phyloP scores from a whole-genome alignment of 129 eudicot species.

The Lonicera japonica region DNA sequence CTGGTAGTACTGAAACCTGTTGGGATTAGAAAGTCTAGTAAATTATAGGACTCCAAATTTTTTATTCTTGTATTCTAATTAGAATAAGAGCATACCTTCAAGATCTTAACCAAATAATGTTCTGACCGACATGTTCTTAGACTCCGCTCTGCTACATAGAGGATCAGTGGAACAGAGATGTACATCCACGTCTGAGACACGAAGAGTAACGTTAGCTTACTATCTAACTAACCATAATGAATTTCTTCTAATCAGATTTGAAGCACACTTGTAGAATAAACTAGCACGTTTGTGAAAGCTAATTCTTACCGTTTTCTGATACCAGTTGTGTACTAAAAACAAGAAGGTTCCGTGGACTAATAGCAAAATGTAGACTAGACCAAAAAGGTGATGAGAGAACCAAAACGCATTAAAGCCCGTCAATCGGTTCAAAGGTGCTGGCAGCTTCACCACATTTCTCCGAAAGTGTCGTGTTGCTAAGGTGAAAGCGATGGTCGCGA shows the following conservation, averaged over 20 bases:
- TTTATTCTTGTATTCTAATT: background rate
- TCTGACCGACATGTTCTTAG: conserved; percentile 81
- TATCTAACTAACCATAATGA: background rate
- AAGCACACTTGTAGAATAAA: background rate
- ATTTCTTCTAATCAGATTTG: background rate
- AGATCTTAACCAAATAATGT: conserved; percentile 57
- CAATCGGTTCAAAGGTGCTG: conserved; percentile 71
- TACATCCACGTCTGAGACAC: conserved; percentile 90
- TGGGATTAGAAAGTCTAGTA: background rate
- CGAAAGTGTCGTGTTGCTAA: conserved; percentile 74
- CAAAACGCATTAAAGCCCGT: conserved; percentile 97
- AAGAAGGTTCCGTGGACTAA: conserved; percentile 79
- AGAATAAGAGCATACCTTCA: conserved; percentile 47
- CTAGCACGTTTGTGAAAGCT: too few species aligned
- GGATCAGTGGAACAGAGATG: conserved; percentile 68
- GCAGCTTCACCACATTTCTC: conserved; percentile 61
- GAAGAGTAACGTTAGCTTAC: conserved; percentile 9
- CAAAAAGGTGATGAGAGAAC: conserved; percentile 94
- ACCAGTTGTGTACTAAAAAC: conserved; percentile 77
- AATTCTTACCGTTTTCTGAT: conserved; percentile 71
- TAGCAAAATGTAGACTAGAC: conserved; percentile 70
- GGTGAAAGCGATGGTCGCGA: conserved; percentile 67
- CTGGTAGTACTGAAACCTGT: conserved; percentile 81
- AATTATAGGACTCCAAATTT: background rate
- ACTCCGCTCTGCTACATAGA: conserved; percentile 68